Conservation (phyloP, 2,329 filamentous ascomycete species). For the Sclerotinia minor region DNA sequence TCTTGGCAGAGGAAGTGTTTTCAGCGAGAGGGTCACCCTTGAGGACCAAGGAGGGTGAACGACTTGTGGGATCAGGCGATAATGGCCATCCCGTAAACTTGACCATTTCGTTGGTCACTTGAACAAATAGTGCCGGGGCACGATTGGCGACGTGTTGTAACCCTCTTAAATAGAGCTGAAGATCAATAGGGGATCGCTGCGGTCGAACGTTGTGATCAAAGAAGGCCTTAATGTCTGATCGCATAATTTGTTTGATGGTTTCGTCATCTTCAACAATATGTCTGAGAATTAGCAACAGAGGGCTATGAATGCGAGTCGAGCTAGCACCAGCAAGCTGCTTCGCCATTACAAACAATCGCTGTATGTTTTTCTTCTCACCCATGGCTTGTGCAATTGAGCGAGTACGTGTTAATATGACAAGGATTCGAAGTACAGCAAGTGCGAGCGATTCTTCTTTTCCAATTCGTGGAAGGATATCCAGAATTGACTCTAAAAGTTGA, state of each 20-base stretch:
- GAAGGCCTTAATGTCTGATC: slow-evolving; percentile 77
- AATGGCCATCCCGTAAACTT: slow-evolving; percentile 64
- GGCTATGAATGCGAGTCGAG: slow-evolving; percentile 69
- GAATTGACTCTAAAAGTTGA: slow-evolving; percentile 72
- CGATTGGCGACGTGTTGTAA: slow-evolving; percentile 79
- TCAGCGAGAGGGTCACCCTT: slow-evolving; percentile 31
- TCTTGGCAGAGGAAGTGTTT: slow-evolving; percentile 27
- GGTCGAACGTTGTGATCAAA: slow-evolving; percentile 59
- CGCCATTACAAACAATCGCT: slow-evolving; percentile 90
- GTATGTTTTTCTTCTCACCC: slow-evolving; percentile 85
- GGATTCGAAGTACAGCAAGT: slow-evolving; percentile 75
- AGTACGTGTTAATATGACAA: slow-evolving; percentile 84
- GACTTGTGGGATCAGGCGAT: slow-evolving; percentile 42
- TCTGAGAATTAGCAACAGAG: slow-evolving; percentile 73
- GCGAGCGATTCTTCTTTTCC: slow-evolving; percentile 86
- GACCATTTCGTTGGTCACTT: slow-evolving; percentile 81
- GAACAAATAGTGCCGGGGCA: slow-evolving; percentile 80
- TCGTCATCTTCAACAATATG: slow-evolving; percentile 95
- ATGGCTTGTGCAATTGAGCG: slow-evolving; percentile 72
- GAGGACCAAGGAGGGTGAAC: slow-evolving; percentile 47
- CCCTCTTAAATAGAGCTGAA: slow-evolving; percentile 70
- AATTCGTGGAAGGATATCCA: slow-evolving; percentile 81
- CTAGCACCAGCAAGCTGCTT: slow-evolving; percentile 84
- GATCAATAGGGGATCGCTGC: slow-evolving; percentile 62
- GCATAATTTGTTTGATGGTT: slow-evolving; percentile 87